Conservation (phyloP, 345 rosid species). For the Bruguiera parviflora region DNA sequence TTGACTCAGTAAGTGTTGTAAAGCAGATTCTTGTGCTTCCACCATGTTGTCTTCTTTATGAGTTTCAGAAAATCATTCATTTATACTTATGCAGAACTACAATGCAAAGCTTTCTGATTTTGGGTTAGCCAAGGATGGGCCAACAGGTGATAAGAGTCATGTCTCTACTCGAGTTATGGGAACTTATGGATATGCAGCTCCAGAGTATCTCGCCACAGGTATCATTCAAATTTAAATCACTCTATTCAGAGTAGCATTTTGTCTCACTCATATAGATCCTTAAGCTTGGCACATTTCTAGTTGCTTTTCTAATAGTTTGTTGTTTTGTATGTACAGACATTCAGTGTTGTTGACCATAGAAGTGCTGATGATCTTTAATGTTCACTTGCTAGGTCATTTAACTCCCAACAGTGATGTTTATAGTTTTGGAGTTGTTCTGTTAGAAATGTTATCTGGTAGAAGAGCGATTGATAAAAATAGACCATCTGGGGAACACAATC, state of each 20-base stretch:
- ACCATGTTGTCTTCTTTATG: conserved; percentile 9
- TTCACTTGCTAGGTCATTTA: conserved; percentile 59
- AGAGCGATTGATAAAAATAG: conserved; percentile 86
- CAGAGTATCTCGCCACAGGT: conserved; percentile 91
- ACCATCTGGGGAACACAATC: conserved; percentile 80
- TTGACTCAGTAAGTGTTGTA: conserved; percentile 57
- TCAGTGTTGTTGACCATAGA: not conserved
- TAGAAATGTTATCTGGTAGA: conserved; percentile 86
- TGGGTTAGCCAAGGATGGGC: conserved; percentile 95
- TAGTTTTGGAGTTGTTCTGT: conserved; percentile 90
- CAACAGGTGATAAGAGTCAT: conserved; percentile 79
- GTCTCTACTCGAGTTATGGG: conserved; percentile 94
- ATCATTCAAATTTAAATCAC: not conserved
- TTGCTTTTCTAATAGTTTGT: not conserved
- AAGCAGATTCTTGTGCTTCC: not conserved
- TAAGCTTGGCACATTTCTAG: too few species aligned
- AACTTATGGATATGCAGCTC: conserved; percentile 98
- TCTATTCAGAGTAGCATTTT: too few species aligned
- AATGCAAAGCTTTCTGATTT: conserved; percentile 94
- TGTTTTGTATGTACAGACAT: not conserved
- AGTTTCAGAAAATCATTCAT: conserved; percentile 4
- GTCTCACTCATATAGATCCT: too few species aligned
- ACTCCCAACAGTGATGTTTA: conserved; percentile 83
- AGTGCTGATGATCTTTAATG: conserved; percentile 1
- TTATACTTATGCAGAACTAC: conserved; percentile 49